Percentiles rank a stretch among this genome's conserved stretches.
Conservation (phyloP, 768 basidiomycete genomes). For the Agrocybe pediades region DNA sequence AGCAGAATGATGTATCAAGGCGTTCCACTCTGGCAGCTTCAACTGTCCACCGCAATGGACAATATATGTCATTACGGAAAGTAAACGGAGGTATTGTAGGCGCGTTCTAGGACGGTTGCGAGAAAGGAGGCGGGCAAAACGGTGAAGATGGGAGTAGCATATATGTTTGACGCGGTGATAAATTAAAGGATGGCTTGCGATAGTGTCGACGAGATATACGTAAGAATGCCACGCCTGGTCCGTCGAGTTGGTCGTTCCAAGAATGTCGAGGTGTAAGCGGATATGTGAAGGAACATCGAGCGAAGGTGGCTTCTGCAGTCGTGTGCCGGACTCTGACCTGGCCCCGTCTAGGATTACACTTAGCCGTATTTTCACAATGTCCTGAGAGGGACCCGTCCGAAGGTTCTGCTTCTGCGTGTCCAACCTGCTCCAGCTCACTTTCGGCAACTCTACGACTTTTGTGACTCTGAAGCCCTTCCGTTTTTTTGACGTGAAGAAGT, state of each 20-base stretch:
- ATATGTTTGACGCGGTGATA: slow-evolving; percentile 26
- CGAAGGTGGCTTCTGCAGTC: slow-evolving; percentile 11
- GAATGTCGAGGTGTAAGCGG: slow-evolving; percentile 14
- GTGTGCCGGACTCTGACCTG: slow-evolving; percentile 1
- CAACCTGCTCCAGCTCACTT: not conserved
- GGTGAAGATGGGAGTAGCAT: slow-evolving; percentile 55
- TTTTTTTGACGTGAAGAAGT: not conserved
- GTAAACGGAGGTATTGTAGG: slow-evolving; percentile 59
- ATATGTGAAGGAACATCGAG: slow-evolving; percentile 7
- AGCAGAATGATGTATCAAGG: slow-evolving; percentile 67
- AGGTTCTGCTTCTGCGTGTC: not conserved
- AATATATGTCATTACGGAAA: slow-evolving; percentile 66
- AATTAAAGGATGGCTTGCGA: slow-evolving; percentile 20
- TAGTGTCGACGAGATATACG: slow-evolving; percentile 32
- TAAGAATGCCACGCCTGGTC: slow-evolving; percentile 47
- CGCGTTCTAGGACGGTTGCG: slow-evolving; percentile 57
- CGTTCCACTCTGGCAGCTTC: slow-evolving; percentile 75
- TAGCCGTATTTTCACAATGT: not conserved
- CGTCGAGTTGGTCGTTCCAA: slow-evolving; percentile 21
- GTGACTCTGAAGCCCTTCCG: not conserved
- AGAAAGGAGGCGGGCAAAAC: slow-evolving; percentile 61
- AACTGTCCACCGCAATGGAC: slow-evolving; percentile 55
- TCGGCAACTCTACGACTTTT: not conserved
- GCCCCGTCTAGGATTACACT: not conserved
- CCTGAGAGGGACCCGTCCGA: not conserved